Evolutionary conservation across 2,329 filamentous ascomycete species (phyloP), one percentile per base, ranked within the genome.

Genomic region (Phaeophleospora eucalypticola): DNA sequence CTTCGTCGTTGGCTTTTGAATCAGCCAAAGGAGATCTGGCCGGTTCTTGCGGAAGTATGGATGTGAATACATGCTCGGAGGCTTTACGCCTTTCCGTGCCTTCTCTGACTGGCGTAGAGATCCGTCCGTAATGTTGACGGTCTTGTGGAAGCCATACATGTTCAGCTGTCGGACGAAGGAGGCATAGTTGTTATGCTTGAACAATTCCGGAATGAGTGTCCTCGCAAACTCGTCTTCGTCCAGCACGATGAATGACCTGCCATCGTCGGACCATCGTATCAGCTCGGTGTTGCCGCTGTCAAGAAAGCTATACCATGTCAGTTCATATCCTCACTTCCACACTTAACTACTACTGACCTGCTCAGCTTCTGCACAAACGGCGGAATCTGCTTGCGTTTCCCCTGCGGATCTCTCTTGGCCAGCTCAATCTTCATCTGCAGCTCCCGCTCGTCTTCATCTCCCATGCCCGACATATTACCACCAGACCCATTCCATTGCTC

Each of bases 341-440:
- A 16, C 15, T 36, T 7, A 47, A 61, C 20, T 18, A 41, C 42
- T 36, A 63, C 80, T 71, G 74, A 94, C 91, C 91, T 97, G 82
- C 89, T 95, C 45, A 98, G 72, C 66, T 98, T 98, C 68, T 96
- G 90, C 36, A 98, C 90, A 73, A 98, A 98, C 0, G 93, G 91
- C 1, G 93, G 91, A 9, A 98, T 97, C 62, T 94, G 87, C 69
- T 97, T 97, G 60, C 90, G 78, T 69, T 95, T 97, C 14, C 84
- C 79, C 65, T 90, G 86, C 0, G 90, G 85, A 48, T 97, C 93
- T 63, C 84, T 82, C 73, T 94, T 95, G 7, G 89, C 89, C 52
- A 86, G 74, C 54, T 84, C 77, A 17, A 89, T 90, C 68, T 83
- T 83, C 64, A 86, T 82, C 63, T 95, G 89, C 51, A 96, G 71